Conservation (phyloP, 2,329 filamentous ascomycete genomes). For the Fusarium camptoceras region DNA sequence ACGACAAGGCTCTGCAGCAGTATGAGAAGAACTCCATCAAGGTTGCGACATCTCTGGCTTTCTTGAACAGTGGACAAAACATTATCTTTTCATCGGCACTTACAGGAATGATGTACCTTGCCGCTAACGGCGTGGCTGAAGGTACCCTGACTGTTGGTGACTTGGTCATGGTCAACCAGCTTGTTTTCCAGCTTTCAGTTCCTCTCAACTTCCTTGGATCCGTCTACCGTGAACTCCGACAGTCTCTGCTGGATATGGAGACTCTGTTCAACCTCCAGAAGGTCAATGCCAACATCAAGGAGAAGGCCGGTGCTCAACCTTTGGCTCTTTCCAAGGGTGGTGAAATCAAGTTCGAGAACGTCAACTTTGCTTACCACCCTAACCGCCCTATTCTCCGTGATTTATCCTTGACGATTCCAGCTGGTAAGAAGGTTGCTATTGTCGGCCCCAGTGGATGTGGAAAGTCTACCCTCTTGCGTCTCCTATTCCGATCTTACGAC, state of each 20-base stretch:
- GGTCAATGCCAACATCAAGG: conserved; percentile 88
- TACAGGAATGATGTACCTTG: conserved; percentile 98
- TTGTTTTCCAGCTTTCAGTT: conserved; percentile 97
- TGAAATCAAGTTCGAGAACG: conserved; percentile 94
- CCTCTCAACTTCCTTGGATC: conserved; percentile 98
- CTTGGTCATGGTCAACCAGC: conserved; percentile 98
- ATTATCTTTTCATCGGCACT: conserved; percentile 95
- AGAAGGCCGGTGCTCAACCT: conserved; percentile 78
- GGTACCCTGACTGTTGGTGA: conserved; percentile 91
- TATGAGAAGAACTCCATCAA: conserved; percentile 98
- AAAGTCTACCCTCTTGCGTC: conserved; percentile 90
- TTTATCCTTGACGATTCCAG: conserved; percentile 88
- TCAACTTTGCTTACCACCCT: conserved; percentile 90
- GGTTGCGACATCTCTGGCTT: conserved; percentile 90
- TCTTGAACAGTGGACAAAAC: conserved; percentile 95
- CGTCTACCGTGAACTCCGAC: conserved; percentile 93
- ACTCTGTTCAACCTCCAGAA: conserved; percentile 98
- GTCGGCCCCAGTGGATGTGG: conserved; percentile 96
- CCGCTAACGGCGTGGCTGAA: conserved; percentile 85
- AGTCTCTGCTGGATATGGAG: conserved; percentile 97
- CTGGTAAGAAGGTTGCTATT: conserved; percentile 94
- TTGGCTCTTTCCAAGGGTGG: conserved; percentile 81
- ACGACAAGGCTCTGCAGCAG: conserved; percentile 84
- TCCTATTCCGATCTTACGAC: conserved; percentile 96
- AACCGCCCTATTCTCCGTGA: conserved; percentile 90